phyloP scores from a whole-genome alignment of 257 asterid genomes.

The Haberlea rhodopensis region DNA sequence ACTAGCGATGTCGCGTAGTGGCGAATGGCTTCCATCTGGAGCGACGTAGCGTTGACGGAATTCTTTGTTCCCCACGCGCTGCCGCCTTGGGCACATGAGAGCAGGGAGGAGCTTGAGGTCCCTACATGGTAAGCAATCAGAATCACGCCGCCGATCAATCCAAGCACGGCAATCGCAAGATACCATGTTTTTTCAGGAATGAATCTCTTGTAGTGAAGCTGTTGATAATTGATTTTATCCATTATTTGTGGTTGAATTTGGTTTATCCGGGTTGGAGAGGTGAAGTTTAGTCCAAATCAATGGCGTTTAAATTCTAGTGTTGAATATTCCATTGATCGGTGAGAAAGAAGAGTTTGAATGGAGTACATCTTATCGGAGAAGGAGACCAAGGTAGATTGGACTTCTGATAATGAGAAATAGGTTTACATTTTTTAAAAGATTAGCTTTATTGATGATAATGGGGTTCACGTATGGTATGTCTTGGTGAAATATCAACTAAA shows the following conservation, averaged over 20 bases:
- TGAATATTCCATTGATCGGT: no score
- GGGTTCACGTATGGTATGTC: no score
- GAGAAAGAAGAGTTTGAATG: not conserved
- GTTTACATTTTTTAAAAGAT: no score
- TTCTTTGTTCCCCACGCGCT: conserved; percentile 23
- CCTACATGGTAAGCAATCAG: conserved; percentile 22
- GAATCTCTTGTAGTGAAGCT: conserved; percentile 15
- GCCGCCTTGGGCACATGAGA: conserved; percentile 22
- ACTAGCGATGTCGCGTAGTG: conserved; percentile 61
- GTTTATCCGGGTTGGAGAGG: no score
- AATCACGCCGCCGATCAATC: conserved; percentile 44
- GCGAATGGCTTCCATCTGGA: conserved; percentile 42
- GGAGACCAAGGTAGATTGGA: not conserved
- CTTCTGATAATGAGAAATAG: not conserved
- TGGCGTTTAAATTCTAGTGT: not conserved
- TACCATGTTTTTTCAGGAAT: conserved; percentile 40
- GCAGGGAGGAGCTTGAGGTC: conserved; percentile 20
- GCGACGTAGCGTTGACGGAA: conserved; percentile 14
- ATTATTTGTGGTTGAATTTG: conserved; percentile 10
- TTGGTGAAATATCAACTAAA: no score
- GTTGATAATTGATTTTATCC: conserved; percentile 32
- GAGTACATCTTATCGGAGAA: no score
- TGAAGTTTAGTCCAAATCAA: not conserved
- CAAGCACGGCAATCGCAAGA: conserved; percentile 32
- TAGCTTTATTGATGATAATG: no score